A percentile compares a stretch with the other conserved stretches of the same genome.
Conservation (phyloP, 768 basidiomycete species). For the Galerina marginata region DNA sequence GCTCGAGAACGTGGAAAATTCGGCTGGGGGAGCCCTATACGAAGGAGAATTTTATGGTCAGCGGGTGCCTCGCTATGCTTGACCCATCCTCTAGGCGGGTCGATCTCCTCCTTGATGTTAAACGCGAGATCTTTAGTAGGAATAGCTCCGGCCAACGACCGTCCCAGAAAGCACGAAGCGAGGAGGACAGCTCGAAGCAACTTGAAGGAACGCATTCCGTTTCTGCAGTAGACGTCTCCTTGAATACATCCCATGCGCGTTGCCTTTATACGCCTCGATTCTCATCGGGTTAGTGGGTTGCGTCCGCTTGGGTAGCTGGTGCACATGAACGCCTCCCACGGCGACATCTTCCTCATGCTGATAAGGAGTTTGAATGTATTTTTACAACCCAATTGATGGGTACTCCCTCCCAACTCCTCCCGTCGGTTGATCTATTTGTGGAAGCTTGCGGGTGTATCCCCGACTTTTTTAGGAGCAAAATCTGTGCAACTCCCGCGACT, state of each 20-base stretch:
- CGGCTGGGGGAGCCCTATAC: constrained; percentile 60
- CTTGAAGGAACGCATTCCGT: constrained; percentile 16
- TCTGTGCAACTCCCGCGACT: no score
- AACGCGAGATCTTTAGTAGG: constrained; percentile 27
- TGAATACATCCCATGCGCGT: neutral
- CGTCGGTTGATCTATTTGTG: neutral
- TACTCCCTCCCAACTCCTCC: neutral
- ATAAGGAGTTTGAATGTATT: constrained; percentile 5
- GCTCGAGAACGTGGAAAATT: constrained; percentile 52
- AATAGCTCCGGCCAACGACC: constrained; percentile 22
- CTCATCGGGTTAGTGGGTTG: constrained; percentile 5
- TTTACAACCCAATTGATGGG: neutral
- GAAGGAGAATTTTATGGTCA: constrained; percentile 56
- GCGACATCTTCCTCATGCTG: constrained; percentile 8
- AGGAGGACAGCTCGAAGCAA: constrained; percentile 18
- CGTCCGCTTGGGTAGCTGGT: neutral
- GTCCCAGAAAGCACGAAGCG: constrained; percentile 19
- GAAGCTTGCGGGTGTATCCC: no score
- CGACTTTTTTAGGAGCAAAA: no score
- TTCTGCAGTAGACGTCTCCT: neutral
- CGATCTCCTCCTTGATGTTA: constrained; percentile 39
- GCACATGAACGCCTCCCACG: constrained; percentile 16
- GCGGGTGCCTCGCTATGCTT: constrained; percentile 47
- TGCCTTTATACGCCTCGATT: neutral
- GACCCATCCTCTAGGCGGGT: constrained; percentile 54